phyloP scores from a whole-genome alignment of 768 basidiomycete species.

The Auricularia sp. region DNA sequence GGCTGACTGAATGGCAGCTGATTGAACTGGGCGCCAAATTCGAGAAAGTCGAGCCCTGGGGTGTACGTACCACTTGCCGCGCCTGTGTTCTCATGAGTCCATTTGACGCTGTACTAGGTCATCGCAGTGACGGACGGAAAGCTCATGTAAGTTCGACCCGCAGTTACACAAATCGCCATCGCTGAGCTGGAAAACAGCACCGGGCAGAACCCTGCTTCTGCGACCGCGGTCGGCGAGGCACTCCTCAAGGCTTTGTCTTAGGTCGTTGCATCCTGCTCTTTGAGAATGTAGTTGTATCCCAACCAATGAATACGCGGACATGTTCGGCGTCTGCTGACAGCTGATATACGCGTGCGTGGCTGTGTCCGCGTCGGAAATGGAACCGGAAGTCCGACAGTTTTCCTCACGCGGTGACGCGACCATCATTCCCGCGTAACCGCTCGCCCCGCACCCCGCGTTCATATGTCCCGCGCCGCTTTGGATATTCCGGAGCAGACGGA shows the following conservation, averaged over 20 bases:
- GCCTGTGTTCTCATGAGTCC: neutral
- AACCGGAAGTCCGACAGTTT: too few relatives aligned
- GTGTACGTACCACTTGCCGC: conserved; percentile 28
- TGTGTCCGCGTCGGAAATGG: too few relatives aligned
- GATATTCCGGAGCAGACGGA: too few relatives aligned
- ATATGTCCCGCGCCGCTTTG: too few relatives aligned
- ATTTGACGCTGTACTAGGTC: neutral
- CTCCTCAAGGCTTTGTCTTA: conserved; percentile 39
- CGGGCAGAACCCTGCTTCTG: conserved; percentile 68
- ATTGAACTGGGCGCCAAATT: conserved; percentile 54
- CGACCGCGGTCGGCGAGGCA: conserved; percentile 44
- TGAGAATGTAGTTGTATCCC: too few relatives aligned
- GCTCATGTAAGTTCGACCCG: neutral
- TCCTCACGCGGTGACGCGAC: too few relatives aligned
- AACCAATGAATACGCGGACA: too few relatives aligned
- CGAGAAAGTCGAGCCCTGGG: conserved; percentile 51
- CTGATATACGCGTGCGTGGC: too few relatives aligned
- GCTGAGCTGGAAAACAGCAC: conserved; percentile 42
- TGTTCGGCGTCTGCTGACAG: too few relatives aligned
- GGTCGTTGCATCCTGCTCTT: too few relatives aligned
- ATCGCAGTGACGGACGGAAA: neutral
- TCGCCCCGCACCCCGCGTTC: too few relatives aligned
- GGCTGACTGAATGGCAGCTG: conserved; percentile 23
- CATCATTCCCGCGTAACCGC: too few relatives aligned
- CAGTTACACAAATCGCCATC: conserved; percentile 25